Base-by-base conservation (phyloP, 805 yeast species). In the Nakazawaea populi region DNA sequence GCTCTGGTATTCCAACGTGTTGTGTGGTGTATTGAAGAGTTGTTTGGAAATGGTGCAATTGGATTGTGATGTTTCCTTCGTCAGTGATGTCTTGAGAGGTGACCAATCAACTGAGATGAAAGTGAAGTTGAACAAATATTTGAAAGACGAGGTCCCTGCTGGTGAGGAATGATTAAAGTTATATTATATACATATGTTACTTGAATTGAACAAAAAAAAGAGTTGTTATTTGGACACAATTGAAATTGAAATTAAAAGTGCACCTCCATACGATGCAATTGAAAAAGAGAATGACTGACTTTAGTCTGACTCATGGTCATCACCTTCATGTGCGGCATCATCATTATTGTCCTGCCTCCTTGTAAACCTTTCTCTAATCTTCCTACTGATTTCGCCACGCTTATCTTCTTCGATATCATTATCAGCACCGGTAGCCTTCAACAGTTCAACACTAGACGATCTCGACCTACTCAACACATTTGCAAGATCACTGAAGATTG, bases 131-230 rank as follows among this genome's bases (percentile, higher is more conserved):
- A 71, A 82, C 45, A 83, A 77, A 59, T 77, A 89, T 2, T 71
- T 92, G 58, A 89, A 87, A 62, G 99, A 94, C 63, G 99, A 94
- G 70, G 85, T 94, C 43, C 99, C 99, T 11, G 95, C 96, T 5
- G 99, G 98, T 28, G 98, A 94, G 66, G 97, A 91, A 39, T 48
- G 36, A 29, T 11, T 4, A 10, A 32, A 32, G 11, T 8, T 32
- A 32, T 9, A 32, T 11, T 27, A 37, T 8, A 24, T 27, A 14
- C 39, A 37, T 27, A 30, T 36, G 35, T 9, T 18, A 3, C 24
- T 18, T 18, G 24, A 18, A 18, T 18, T 18, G 24, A 18, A 18
- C 24, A 18, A 3, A 18, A 18, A 18, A 18, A 18, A 18, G 24
- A 18, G 24, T 18, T 18, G 24, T 18, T 18, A 2, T 18, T 18